Base-by-base conservation (phyloP, 2,329 filamentous ascomycete genomes). In the Ciborinia camelliae region DNA sequence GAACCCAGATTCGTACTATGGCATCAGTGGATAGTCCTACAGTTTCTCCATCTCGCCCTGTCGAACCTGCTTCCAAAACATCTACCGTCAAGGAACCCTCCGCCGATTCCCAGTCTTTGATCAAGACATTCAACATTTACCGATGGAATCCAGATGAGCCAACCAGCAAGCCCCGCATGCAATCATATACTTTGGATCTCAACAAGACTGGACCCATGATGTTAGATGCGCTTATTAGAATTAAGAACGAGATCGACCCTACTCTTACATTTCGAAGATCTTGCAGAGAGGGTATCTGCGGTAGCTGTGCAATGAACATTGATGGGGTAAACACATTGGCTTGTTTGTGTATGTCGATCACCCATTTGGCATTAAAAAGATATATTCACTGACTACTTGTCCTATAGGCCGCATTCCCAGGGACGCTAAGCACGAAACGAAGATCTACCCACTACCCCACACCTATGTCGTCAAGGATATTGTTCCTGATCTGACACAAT, bases 151-250 rank as follows among this genome's bases (percentile, higher is more conserved):
- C 95, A 67, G 95, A 98, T 77, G 85, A 88, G 77, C 95, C 95
- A 66, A 87, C 88, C 75, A 88, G 91, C 79, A 99, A 99, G 88
- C 95, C 95, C 68, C 85, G 83, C 78, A 97, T 99, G 91, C 92
- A 99, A 84, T 86, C 86, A 72, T 99, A 98, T 82, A 91, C 90
- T 43, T 83, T 99, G 75, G 95, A 99, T 77, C 81, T 99, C 73
- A 98, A 98, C 84, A 97, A 98, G 89, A 99, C 95, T 50, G 95
- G 95, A 39, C 95, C 95, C 71, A 99, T 99, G 95, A 89, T 99
- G 81, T 81, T 99, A 75, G 95, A 99, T 79, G 95, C 95, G 64
- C 82, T 99, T 74, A 95, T 99, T 78, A 85, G 94, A 74, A 97
- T 99, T 81, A 99, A 99, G 90, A 99, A 99, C 80, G 95, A 99